Percentiles rank a stretch among this genome's conserved stretches.
These are phyloP conservation scores for Phytophthora sojae DNA, from an alignment of 352 stramenopile genomes.

Conservation along the genomic window DNA sequence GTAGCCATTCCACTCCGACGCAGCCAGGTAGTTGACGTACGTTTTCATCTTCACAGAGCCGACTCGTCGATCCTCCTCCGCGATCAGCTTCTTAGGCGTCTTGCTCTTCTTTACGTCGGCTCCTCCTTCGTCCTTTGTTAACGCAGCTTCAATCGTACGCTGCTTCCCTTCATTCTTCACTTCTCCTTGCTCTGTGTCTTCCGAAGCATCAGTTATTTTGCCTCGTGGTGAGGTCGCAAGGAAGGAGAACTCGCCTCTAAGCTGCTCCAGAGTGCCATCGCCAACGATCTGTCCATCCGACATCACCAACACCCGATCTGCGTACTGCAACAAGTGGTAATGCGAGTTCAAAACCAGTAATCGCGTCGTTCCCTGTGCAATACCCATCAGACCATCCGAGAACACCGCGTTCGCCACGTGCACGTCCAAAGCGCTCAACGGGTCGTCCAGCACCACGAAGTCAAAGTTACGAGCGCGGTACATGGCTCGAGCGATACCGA, in stretches of 20 bases:
- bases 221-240: constrained; percentile 25
- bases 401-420: constrained; percentile 96
- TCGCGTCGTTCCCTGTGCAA: constrained; percentile 75
- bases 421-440: constrained; percentile 74
- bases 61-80: constrained; percentile 49
- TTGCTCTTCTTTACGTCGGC: neutral
- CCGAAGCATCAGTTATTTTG: neutral
- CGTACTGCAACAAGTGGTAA: constrained; percentile 88
- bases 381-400: constrained; percentile 75
- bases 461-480: constrained; percentile 64
- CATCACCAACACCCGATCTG: constrained; percentile 75
- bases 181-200: neutral
- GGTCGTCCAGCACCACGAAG: constrained; percentile 75
- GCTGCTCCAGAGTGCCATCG: constrained; percentile 72
- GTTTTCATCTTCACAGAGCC: constrained; percentile 49
- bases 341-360: constrained; percentile 94
- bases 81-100: constrained; percentile 43
- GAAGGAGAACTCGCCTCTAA: constrained; percentile 53
- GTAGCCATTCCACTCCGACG: constrained; percentile 56
- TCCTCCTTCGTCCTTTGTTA: neutral
- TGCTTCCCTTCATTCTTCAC: neutral
- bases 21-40: constrained; percentile 60
- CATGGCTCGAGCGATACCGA: constrained; percentile 65
- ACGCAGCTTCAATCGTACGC: neutral
- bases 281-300: constrained; percentile 82